A percentile compares a stretch with the other conserved stretches of the same genome.
Evolutionary conservation across 257 asterid species (phyloP).

Genomic region (Salvia splendens): DNA sequence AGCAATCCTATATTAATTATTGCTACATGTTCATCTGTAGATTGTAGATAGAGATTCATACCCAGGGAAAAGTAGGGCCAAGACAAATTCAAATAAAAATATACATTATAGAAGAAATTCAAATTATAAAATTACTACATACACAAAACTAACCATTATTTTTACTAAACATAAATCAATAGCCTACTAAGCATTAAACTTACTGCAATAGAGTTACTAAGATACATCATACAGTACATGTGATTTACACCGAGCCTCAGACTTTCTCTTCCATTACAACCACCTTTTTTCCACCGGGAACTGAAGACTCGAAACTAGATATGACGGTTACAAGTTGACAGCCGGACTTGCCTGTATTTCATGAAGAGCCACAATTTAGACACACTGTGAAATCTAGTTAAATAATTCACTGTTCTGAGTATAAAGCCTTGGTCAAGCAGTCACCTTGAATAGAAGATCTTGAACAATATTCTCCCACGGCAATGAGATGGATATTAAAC

Average conservation of each 20-base stretch:
- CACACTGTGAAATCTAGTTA: neutral
- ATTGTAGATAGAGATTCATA: too few relatives aligned
- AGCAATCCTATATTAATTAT: too few relatives aligned
- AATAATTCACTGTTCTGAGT: neutral
- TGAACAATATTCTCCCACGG: slow-evolving; percentile 96
- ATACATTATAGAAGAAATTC: neutral
- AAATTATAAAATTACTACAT: neutral
- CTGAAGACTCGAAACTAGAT: slow-evolving; percentile 11
- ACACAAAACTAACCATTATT: slow-evolving; percentile 1
- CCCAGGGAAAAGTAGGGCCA: too few relatives aligned
- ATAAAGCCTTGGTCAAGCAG: neutral
- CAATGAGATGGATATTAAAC: slow-evolving; percentile 89
- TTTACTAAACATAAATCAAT: neutral
- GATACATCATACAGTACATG: too few relatives aligned
- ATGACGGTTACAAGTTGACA: slow-evolving; percentile 59
- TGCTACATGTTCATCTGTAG: too few relatives aligned
- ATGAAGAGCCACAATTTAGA: slow-evolving; percentile 19
- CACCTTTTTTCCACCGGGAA: slow-evolving; percentile 4
- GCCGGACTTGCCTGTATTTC: slow-evolving; percentile 73
- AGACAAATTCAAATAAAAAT: too few relatives aligned
- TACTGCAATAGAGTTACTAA: slow-evolving; percentile 8
- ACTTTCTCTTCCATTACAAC: slow-evolving; percentile 18
- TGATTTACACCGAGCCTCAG: slow-evolving; percentile 32
- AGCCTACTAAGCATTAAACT: slow-evolving; percentile 3
- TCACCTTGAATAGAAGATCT: slow-evolving; percentile 91